phyloP scores from a whole-genome alignment of 176 grass and related monocot species.

The Triticum aestivum region DNA sequence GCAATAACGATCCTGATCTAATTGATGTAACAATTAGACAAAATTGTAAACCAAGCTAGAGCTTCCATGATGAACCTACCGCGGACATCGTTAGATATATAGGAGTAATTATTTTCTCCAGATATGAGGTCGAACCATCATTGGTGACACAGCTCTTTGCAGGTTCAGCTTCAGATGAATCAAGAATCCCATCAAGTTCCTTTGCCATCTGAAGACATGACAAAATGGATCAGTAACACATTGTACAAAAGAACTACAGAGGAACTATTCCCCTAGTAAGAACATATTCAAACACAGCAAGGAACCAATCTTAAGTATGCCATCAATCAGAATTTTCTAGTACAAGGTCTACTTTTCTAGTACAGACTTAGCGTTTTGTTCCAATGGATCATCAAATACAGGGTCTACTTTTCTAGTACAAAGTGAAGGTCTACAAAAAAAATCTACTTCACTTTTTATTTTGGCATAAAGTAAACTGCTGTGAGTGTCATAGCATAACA shows the following conservation, averaged over 20 bases:
- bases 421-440: background rate
- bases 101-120: constrained; percentile 73
- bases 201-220: constrained; percentile 80
- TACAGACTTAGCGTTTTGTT: background rate
- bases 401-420: background rate
- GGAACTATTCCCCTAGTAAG: background rate
- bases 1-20: background rate
- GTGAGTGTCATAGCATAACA: background rate
- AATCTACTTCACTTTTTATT: background rate
- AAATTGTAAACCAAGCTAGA: constrained; percentile 35
- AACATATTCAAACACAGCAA: background rate
- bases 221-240: constrained; percentile 1
- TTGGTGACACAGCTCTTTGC: constrained; percentile 54
- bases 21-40: background rate
- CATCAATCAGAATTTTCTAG: background rate
- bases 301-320: background rate
- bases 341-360: too few relatives aligned
- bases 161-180: constrained; percentile 71
- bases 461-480: background rate
- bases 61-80: constrained; percentile 43
- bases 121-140: constrained; percentile 61
- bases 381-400: background rate
- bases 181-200: constrained; percentile 86
- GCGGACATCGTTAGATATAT: constrained; percentile 74
- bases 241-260: constrained; percentile 10